phyloP scores from a whole-genome alignment of 1,284 basidiomycete species.

The Leccinum subatratum region DNA sequence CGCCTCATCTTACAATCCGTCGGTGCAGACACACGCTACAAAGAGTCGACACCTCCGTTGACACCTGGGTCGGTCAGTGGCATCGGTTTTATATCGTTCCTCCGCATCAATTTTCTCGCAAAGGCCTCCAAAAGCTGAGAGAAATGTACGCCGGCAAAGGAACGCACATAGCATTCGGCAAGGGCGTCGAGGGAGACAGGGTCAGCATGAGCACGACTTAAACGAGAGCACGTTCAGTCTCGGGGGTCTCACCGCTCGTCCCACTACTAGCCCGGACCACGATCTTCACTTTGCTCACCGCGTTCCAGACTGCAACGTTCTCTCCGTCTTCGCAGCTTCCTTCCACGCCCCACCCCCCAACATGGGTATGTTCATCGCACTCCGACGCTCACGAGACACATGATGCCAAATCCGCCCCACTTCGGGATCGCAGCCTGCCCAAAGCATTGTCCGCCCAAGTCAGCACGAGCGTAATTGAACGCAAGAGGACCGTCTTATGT shows the following conservation, averaged over 20 bases:
- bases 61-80: no score
- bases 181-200: neutral
- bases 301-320: constrained; percentile 11
- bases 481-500: constrained; percentile 30
- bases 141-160: no score
- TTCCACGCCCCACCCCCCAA: constrained; percentile 13
- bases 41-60: no score
- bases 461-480: constrained; percentile 19
- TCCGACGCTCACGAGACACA: constrained; percentile 11
- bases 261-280: constrained; percentile 13
- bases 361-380: constrained; percentile 13
- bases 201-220: no score
- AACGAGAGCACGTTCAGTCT: no score
- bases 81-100: neutral
- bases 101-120: no score
- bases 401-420: constrained; percentile 13
- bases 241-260: constrained; percentile 15
- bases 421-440: constrained; percentile 18
- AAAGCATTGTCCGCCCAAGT: neutral
- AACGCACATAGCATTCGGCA: neutral
- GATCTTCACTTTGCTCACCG: constrained; percentile 26
- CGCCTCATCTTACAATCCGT: no score
- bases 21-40: no score
- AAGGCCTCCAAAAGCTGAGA: no score
- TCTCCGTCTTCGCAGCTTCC: neutral